A percentile compares a stretch with the other conserved stretches of the same genome.
phyloP scores from a whole-genome alignment of 805 yeast species.

The Teunomyces funiuensis region DNA sequence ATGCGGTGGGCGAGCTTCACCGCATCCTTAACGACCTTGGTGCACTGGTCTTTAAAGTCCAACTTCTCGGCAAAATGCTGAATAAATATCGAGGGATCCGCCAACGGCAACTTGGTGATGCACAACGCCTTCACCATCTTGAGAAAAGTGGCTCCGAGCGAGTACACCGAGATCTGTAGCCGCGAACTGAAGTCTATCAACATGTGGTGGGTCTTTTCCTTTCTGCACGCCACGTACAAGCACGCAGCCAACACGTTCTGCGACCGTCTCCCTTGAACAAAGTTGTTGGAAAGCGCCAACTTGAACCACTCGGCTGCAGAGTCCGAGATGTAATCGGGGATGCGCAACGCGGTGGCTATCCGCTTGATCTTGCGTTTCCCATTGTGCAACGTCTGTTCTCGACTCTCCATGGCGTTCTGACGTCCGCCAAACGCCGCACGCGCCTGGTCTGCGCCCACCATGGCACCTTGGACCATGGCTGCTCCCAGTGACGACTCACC shows the following conservation, averaged over 20 bases:
- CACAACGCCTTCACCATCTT: conserved; percentile 87
- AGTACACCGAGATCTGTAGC: conserved; percentile 86
- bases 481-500: conserved; percentile 93
- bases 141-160: conserved; percentile 93
- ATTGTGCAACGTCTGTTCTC: conserved; percentile 85
- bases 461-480: conserved; percentile 93
- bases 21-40: conserved; percentile 85
- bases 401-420: conserved; percentile 74
- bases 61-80: conserved; percentile 90
- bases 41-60: conserved; percentile 71
- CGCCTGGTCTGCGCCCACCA: conserved; percentile 83
- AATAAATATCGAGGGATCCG: conserved; percentile 91
- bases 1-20: conserved; percentile 81
- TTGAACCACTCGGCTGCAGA: conserved; percentile 89
- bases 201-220: conserved; percentile 90
- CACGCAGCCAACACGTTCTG: conserved; percentile 96
- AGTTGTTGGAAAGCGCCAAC: conserved; percentile 80
- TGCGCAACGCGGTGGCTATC: conserved; percentile 73
- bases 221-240: conserved; percentile 90
- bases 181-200: conserved; percentile 91
- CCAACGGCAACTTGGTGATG: conserved; percentile 75
- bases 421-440: conserved; percentile 69
- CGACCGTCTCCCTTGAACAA: conserved; percentile 95
- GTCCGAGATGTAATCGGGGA: conserved; percentile 83
- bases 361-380: conserved; percentile 78